phyloP scores from a whole-genome alignment of 768 basidiomycete species.

The Suillus subaureus region DNA sequence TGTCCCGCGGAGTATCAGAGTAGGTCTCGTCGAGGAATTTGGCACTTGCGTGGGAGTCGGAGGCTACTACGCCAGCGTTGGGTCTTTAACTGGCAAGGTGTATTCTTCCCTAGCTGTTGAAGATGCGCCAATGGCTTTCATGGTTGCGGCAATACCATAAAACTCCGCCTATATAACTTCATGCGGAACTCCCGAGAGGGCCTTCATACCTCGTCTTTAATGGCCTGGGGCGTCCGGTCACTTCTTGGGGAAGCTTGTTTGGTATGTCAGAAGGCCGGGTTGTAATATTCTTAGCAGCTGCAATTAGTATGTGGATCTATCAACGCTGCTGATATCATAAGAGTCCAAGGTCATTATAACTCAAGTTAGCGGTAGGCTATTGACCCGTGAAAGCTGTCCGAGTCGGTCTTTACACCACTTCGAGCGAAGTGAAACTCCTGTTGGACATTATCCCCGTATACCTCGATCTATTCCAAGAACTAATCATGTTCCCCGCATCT shows the following conservation, averaged over 20 bases:
- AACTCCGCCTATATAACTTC: slow-evolving; percentile 53
- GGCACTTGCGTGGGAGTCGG: slow-evolving; percentile 47
- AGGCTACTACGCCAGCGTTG: slow-evolving; percentile 33
- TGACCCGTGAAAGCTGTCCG: background rate
- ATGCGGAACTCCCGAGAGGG: slow-evolving; percentile 31
- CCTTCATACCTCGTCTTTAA: slow-evolving; percentile 24
- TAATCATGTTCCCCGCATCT: background rate
- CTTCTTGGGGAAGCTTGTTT: background rate
- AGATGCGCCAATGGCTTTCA: slow-evolving; percentile 5
- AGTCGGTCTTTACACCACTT: background rate
- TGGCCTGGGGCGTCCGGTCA: background rate
- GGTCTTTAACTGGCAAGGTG: slow-evolving; percentile 47
- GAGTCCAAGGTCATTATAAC: no score
- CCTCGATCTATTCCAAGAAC: background rate
- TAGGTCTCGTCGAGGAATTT: slow-evolving; percentile 44
- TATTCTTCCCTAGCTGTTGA: slow-evolving; percentile 17
- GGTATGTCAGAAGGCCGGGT: slow-evolving; percentile 4
- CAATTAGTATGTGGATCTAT: background rate
- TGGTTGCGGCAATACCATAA: slow-evolving; percentile 14
- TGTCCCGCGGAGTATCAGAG: slow-evolving; percentile 12
- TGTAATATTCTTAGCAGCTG: background rate
- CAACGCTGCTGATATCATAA: background rate
- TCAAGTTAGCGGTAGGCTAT: background rate
- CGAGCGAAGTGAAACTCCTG: background rate
- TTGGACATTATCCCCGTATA: background rate